Conservation (phyloP, 2,329 filamentous ascomycete species). For the Cladosporium austrohemisphaericum region DNA sequence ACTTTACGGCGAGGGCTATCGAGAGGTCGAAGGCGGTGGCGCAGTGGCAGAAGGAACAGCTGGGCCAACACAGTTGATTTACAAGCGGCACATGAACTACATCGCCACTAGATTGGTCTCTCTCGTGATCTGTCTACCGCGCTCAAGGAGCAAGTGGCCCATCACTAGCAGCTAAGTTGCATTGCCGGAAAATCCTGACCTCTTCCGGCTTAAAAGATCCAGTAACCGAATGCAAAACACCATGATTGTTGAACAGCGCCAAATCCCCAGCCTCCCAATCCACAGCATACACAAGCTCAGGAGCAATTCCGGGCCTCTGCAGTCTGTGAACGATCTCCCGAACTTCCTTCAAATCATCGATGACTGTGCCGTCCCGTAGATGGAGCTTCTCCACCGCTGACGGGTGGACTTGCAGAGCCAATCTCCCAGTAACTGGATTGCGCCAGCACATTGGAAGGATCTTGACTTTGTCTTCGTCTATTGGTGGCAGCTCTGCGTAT, state of each 20-base stretch:
- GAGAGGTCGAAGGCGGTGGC: too few relatives aligned
- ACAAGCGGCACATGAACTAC: too few relatives aligned
- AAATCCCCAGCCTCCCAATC: slow-evolving; percentile 75
- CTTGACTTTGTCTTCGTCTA: slow-evolving; percentile 65
- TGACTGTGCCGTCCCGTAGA: slow-evolving; percentile 59
- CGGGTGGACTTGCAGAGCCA: slow-evolving; percentile 72
- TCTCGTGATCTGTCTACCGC: too few relatives aligned
- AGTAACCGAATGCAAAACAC: slow-evolving; percentile 70
- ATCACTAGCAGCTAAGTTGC: slow-evolving; percentile 69
- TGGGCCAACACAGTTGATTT: too few relatives aligned
- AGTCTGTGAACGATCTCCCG: slow-evolving; percentile 67
- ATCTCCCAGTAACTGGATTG: slow-evolving; percentile 65
- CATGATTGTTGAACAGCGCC: slow-evolving; percentile 75
- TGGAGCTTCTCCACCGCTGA: slow-evolving; percentile 68
- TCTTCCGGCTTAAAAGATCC: slow-evolving; percentile 71
- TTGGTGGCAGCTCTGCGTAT: slow-evolving; percentile 56
- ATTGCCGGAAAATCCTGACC: slow-evolving; percentile 71
- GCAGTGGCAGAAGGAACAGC: too few relatives aligned
- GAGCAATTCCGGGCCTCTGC: slow-evolving; percentile 69
- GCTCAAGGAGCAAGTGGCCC: too few relatives aligned
- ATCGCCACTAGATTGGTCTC: too few relatives aligned
- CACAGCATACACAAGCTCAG: slow-evolving; percentile 65
- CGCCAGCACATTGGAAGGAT: slow-evolving; percentile 73
- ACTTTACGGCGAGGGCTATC: too few relatives aligned
- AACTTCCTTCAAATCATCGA: slow-evolving; percentile 65